Evolutionary conservation across 805 yeast genomes (phyloP).

Genomic region (Priceomyces melissophilus): DNA sequence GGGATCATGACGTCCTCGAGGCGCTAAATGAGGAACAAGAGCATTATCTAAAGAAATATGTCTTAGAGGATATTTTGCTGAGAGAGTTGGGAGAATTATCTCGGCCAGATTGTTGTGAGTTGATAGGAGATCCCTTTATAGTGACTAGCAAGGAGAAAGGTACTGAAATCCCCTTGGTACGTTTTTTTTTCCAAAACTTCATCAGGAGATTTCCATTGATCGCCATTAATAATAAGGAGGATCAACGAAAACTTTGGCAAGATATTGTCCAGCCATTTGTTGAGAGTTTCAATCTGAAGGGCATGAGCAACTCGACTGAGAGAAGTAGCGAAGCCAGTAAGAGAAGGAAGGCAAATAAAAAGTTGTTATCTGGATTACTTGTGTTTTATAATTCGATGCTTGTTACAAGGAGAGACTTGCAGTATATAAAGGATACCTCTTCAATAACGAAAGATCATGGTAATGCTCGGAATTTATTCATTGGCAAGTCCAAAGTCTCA

Average conservation of each 20-base stretch:
- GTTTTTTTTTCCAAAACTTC: conserved; percentile 62
- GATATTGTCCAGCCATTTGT: conserved; percentile 74
- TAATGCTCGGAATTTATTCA: conserved; percentile 29
- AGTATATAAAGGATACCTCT: conserved; percentile 39
- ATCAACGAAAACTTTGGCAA: conserved; percentile 65
- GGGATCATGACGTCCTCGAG: neutral
- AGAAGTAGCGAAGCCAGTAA: conserved; percentile 64
- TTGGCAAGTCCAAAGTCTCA: neutral
- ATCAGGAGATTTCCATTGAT: conserved; percentile 76
- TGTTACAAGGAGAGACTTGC: conserved; percentile 54
- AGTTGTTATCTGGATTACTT: conserved; percentile 59
- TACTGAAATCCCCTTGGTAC: conserved; percentile 60
- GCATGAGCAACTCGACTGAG: conserved; percentile 70
- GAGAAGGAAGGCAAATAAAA: conserved; percentile 59
- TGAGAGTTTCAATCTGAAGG: conserved; percentile 71
- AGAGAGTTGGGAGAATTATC: conserved; percentile 60
- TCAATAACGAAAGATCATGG: conserved; percentile 35
- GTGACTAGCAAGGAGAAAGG: conserved; percentile 19
- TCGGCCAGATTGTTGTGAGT: conserved; percentile 58
- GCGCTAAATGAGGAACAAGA: conserved; percentile 62
- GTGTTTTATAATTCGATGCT: conserved; percentile 75
- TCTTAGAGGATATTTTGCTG: conserved; percentile 58
- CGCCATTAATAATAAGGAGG: conserved; percentile 42
- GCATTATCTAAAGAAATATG: conserved; percentile 82
- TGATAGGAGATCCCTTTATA: conserved; percentile 77